A percentile compares a stretch with the other conserved stretches of the same genome.
phyloP scores from a whole-genome alignment of 352 stramenopile species.

The Phytophthora sp. region DNA sequence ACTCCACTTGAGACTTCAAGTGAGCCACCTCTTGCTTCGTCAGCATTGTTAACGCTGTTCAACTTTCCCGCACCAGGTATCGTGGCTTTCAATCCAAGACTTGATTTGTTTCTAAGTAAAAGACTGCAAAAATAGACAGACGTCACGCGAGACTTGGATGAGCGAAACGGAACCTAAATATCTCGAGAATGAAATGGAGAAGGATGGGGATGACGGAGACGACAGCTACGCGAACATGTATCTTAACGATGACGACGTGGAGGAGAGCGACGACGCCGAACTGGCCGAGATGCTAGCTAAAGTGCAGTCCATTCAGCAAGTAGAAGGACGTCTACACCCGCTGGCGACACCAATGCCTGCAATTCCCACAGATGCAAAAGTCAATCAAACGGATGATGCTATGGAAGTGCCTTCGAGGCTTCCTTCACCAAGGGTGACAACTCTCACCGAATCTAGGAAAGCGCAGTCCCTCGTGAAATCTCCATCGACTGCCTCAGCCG shows the following conservation, averaged over 20 bases:
- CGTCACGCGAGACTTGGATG: no score
- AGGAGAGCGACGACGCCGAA: conserved; percentile 59
- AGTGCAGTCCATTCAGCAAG: conserved; percentile 67
- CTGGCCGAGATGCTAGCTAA: conserved; percentile 80
- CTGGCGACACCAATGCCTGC: conserved; percentile 17
- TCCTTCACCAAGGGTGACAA: conserved; percentile 12
- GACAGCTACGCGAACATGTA: conserved; percentile 51
- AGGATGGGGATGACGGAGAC: conserved; percentile 32
- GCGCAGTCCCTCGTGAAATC: conserved; percentile 29
- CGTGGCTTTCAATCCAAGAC: no score
- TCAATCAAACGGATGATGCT: conserved; percentile 1
- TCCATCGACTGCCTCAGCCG: conserved; percentile 12
- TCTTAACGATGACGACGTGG: conserved; percentile 47
- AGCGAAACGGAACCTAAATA: not conserved
- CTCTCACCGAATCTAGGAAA: conserved; percentile 8
- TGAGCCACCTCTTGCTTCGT: conserved; percentile 42
- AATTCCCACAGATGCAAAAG: conserved; percentile 18
- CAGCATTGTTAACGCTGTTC: conserved; percentile 28
- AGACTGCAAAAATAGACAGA: conserved; percentile 25
- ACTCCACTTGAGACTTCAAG: conserved; percentile 65
- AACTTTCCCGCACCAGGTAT: no score
- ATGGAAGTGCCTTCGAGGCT: not conserved
- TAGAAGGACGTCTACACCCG: conserved; percentile 37
- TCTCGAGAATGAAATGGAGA: conserved; percentile 30
- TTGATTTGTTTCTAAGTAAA: not conserved